A percentile compares a stretch with the other conserved stretches of the same genome.
Evolutionary conservation across 805 yeast genomes (phyloP).

Genomic region (Ogataea nakhonphanomensis): DNA sequence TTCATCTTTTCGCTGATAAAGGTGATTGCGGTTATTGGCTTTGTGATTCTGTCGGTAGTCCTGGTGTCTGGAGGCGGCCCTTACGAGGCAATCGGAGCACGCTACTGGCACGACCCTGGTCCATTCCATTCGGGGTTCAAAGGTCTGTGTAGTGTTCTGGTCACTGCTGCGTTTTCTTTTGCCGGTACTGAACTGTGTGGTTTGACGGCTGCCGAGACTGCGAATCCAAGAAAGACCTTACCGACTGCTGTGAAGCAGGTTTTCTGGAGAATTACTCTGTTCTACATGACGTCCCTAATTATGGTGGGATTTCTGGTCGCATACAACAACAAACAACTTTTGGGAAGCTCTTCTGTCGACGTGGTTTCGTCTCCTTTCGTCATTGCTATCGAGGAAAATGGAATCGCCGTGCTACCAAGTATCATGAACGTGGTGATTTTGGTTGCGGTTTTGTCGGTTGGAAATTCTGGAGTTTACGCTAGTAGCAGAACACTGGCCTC

Average conservation of each 20-base stretch:
- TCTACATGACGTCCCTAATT: slow-evolving; percentile 47
- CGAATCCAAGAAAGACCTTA: slow-evolving; percentile 50
- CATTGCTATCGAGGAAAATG: slow-evolving; percentile 59
- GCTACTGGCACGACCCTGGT: slow-evolving; percentile 56
- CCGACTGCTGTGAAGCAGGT: slow-evolving; percentile 59
- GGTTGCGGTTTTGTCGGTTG: slow-evolving; percentile 68
- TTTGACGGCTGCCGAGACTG: slow-evolving; percentile 58
- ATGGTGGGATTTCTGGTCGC: slow-evolving; percentile 58
- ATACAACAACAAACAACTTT: slow-evolving; percentile 41
- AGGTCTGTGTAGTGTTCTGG: slow-evolving; percentile 56
- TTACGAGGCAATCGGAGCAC: slow-evolving; percentile 51
- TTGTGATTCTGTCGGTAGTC: slow-evolving; percentile 47
- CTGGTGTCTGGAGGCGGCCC: slow-evolving; percentile 59
- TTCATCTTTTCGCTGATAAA: slow-evolving; percentile 49
- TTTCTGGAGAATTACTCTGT: slow-evolving; percentile 51
- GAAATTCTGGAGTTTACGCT: slow-evolving; percentile 70
- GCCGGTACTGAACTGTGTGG: slow-evolving; percentile 60
- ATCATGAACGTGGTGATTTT: slow-evolving; percentile 71
- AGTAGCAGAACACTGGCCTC: slow-evolving; percentile 67
- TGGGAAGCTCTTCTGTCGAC: slow-evolving; percentile 47
- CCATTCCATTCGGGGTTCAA: slow-evolving; percentile 45
- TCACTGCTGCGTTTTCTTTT: slow-evolving; percentile 54
- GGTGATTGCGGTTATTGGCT: slow-evolving; percentile 52
- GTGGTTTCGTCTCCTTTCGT: slow-evolving; percentile 73
- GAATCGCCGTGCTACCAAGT: slow-evolving; percentile 61